These are phyloP conservation scores for Magnaporthiopsis incrustans DNA, from an alignment of 2,329 filamentous ascomycete genomes.

Conservation along the genomic window DNA sequence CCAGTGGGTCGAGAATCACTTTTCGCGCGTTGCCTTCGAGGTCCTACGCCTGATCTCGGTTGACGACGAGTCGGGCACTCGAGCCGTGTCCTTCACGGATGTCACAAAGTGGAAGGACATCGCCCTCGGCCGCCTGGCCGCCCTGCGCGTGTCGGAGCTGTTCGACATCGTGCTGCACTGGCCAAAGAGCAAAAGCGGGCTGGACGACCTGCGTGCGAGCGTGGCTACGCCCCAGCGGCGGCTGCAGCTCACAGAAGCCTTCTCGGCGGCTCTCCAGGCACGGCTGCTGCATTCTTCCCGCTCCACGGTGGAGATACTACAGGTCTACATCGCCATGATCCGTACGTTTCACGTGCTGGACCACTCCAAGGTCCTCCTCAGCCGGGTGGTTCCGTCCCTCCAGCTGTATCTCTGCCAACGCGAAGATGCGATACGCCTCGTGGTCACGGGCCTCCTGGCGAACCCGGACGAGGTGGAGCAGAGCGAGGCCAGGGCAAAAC, in stretches of 20 bases:
- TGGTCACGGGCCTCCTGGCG: conserved; percentile 65
- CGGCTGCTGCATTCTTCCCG: conserved; percentile 67
- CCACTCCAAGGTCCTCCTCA: conserved; percentile 67
- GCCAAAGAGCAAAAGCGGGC: conserved; percentile 62
- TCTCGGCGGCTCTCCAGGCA: conserved; percentile 55
- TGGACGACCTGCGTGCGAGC: conserved; percentile 66
- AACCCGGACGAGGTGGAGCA: conserved; percentile 42
- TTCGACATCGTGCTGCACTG: conserved; percentile 74
- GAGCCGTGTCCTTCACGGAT: conserved; percentile 42
- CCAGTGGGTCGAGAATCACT: conserved; percentile 61
- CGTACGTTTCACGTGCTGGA: conserved; percentile 68
- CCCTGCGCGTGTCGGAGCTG: conserved; percentile 60
- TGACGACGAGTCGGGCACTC: conserved; percentile 16
- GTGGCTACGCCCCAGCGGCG: conserved; percentile 62
- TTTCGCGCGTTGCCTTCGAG: conserved; percentile 55
- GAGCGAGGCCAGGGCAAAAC: conserved; percentile 11
- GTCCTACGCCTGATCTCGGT: conserved; percentile 40
- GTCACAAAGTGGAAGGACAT: conserved; percentile 64
- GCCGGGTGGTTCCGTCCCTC: conserved; percentile 64
- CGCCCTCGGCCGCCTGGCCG: conserved; percentile 59
- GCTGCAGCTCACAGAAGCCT: conserved; percentile 60
- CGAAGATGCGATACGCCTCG: conserved; percentile 70
- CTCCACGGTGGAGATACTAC: conserved; percentile 67
- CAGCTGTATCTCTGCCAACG: conserved; percentile 67
- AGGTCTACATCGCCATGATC: conserved; percentile 73